phyloP scores from a whole-genome alignment of 2,329 filamentous ascomycete species.

The Cladosporium velox region DNA sequence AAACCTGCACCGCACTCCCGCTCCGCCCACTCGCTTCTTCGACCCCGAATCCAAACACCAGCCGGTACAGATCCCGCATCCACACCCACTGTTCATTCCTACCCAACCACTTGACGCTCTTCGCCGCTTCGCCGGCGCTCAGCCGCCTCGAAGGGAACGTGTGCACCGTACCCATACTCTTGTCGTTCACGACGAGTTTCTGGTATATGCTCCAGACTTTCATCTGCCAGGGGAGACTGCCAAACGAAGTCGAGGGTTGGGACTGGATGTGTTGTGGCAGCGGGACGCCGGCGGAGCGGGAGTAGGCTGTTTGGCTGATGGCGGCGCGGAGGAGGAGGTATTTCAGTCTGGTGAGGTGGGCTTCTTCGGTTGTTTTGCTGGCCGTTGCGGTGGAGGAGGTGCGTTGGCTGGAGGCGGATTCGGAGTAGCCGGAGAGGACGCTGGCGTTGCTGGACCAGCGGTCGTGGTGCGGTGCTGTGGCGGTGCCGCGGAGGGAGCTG shows the following conservation, averaged over 20 bases:
- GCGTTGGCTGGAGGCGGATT: constrained; percentile 58
- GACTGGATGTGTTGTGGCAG: constrained; percentile 76
- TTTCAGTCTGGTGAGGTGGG: constrained; percentile 76
- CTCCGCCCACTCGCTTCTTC: constrained; percentile 74
- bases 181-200: constrained; percentile 73
- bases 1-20: constrained; percentile 50
- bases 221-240: constrained; percentile 68
- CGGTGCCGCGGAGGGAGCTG: constrained; percentile 40
- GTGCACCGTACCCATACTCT: constrained; percentile 60
- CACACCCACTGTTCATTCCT: constrained; percentile 73
- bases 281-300: constrained; percentile 58
- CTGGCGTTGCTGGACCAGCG: constrained; percentile 79
- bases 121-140: constrained; percentile 73
- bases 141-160: constrained; percentile 63
- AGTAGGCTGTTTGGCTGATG: constrained; percentile 80
- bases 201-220: constrained; percentile 77
- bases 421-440: constrained; percentile 77
- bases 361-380: constrained; percentile 62
- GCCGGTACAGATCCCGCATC: constrained; percentile 75
- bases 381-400: constrained; percentile 73
- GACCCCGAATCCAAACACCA: constrained; percentile 81
- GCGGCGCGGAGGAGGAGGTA: constrained; percentile 77
- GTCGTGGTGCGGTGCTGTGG: constrained; percentile 57
- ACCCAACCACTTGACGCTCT: constrained; percentile 75
- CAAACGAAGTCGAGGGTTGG: constrained; percentile 76